A percentile compares a stretch with the other conserved stretches of the same genome.
Evolutionary conservation across 257 asterid genomes (phyloP).

Genomic region (Eustoma russellianum): DNA sequence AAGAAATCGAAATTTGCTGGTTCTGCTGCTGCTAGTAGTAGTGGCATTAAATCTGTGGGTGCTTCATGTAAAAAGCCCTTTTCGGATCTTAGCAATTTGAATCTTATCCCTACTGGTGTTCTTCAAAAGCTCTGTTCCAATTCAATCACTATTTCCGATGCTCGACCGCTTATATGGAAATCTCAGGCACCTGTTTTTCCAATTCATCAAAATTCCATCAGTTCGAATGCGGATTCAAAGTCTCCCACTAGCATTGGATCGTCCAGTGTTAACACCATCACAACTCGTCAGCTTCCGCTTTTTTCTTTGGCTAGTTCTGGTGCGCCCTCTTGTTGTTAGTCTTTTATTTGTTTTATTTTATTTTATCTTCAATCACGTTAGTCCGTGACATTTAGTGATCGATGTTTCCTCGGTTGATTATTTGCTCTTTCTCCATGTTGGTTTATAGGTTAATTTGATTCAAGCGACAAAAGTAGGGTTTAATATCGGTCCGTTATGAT

Average conservation of each 20-base stretch:
- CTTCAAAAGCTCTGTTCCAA: constrained; percentile 34
- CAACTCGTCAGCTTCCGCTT: constrained; percentile 11
- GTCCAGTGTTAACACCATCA: constrained; percentile 23
- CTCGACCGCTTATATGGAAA: constrained; percentile 6
- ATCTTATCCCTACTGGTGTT: constrained; percentile 33
- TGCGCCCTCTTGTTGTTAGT: constrained; percentile 4
- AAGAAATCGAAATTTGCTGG: neutral
- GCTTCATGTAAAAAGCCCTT: constrained; percentile 26
- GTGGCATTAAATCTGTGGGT: constrained; percentile 5
- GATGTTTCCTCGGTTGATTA: neutral
- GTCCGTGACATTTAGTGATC: too few relatives aligned
- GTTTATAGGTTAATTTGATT: too few relatives aligned
- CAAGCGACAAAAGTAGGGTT: constrained; percentile 13
- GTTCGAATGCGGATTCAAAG: constrained; percentile 26
- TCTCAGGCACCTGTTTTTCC: neutral
- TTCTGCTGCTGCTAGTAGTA: neutral
- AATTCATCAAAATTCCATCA: constrained; percentile 16
- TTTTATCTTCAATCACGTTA: too few relatives aligned
- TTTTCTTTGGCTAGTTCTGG: constrained; percentile 15
- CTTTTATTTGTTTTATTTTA: too few relatives aligned
- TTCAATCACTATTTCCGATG: constrained; percentile 5
- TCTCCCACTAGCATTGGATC: constrained; percentile 52
- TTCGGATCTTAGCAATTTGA: constrained; percentile 34
- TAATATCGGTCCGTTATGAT: too few relatives aligned
- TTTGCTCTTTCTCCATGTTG: too few relatives aligned